Percentiles rank a stretch among this genome's conserved stretches.
phyloP scores from a whole-genome alignment of 2,329 filamentous ascomycete species.

The Fusarium veterinarium region DNA sequence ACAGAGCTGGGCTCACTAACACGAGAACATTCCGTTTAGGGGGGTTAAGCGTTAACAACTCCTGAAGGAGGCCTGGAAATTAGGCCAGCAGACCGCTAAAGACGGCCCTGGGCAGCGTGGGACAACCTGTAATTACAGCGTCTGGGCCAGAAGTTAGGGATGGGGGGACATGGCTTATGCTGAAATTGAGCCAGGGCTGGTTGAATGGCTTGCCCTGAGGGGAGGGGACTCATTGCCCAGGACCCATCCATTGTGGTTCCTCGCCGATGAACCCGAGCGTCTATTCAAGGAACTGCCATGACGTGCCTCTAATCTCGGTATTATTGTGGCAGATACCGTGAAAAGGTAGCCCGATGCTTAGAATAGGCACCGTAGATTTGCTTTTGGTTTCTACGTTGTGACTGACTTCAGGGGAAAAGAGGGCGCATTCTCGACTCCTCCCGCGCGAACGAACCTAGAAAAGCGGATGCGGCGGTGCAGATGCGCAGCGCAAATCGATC shows the following conservation, averaged over 20 bases:
- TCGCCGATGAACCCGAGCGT: constrained; percentile 29
- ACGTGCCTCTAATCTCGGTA: constrained; percentile 23
- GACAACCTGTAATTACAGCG: constrained; percentile 24
- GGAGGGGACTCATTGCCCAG: constrained; percentile 21
- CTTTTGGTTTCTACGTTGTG: constrained; percentile 4
- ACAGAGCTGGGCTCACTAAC: constrained; percentile 46
- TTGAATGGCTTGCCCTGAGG: constrained; percentile 37
- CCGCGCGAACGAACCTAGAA: constrained; percentile 32
- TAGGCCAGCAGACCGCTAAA: constrained; percentile 10
- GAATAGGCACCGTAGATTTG: background rate
- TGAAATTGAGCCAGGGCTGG: constrained; percentile 39
- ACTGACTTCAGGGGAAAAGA: constrained; percentile 26
- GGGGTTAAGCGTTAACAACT: constrained; percentile 15
- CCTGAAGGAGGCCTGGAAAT: constrained; percentile 18
- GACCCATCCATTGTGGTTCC: constrained; percentile 33
- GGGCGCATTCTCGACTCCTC: constrained; percentile 35
- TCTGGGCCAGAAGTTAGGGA: background rate
- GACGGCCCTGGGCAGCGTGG: background rate
- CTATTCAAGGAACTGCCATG: constrained; percentile 21
- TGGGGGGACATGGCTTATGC: constrained; percentile 11
- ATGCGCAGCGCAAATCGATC: constrained; percentile 24
- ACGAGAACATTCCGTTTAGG: constrained; percentile 30
- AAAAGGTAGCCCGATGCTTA: constrained; percentile 4
- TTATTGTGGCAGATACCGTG: background rate
- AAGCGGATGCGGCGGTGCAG: constrained; percentile 39